Percentiles rank a stretch among this genome's conserved stretches.
These are phyloP conservation scores for Dactylellina drechsleri DNA, from an alignment of 2,329 filamentous ascomycete genomes.

Conservation along the genomic window DNA sequence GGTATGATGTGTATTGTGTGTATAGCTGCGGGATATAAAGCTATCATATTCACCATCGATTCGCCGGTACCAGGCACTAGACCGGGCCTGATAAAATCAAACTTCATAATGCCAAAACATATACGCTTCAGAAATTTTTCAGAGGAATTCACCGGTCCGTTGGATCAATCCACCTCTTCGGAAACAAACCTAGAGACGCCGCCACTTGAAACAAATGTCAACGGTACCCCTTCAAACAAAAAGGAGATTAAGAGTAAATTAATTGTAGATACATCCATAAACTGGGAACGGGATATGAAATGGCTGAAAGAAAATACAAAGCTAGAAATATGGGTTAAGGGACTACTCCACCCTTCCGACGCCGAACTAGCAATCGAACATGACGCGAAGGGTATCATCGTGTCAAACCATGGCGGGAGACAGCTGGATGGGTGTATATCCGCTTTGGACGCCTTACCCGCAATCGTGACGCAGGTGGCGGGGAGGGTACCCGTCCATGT, in stretches of 20 bases:
- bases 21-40: conserved; percentile 66
- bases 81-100: conserved; percentile 68
- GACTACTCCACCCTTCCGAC: conserved; percentile 66
- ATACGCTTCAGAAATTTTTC: conserved; percentile 64
- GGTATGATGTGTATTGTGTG: no score
- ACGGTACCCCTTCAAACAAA: conserved; percentile 9
- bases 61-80: conserved; percentile 67
- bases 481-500: conserved; percentile 71
- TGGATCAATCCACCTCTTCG: conserved; percentile 30
- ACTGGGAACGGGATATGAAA: conserved; percentile 66
- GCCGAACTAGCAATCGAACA: conserved; percentile 64
- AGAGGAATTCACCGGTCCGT: conserved; percentile 54
- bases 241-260: conserved; percentile 26
- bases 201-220: conserved; percentile 59
- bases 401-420: conserved; percentile 70
- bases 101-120: conserved; percentile 65
- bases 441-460: conserved; percentile 66
- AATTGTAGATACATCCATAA: conserved; percentile 61
- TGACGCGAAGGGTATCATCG: conserved; percentile 67
- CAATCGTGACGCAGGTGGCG: conserved; percentile 72
- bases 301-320: conserved; percentile 66
- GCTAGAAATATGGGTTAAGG: conserved; percentile 66
- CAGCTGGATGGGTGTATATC: conserved; percentile 69
- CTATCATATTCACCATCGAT: conserved; percentile 69
- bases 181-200: conserved; percentile 56